Evolutionary conservation across 192 early-diverging fungal genomes (phyloP), one percentile per base, ranked within the genome.

Genomic region (Kickxella alabastrina): DNA sequence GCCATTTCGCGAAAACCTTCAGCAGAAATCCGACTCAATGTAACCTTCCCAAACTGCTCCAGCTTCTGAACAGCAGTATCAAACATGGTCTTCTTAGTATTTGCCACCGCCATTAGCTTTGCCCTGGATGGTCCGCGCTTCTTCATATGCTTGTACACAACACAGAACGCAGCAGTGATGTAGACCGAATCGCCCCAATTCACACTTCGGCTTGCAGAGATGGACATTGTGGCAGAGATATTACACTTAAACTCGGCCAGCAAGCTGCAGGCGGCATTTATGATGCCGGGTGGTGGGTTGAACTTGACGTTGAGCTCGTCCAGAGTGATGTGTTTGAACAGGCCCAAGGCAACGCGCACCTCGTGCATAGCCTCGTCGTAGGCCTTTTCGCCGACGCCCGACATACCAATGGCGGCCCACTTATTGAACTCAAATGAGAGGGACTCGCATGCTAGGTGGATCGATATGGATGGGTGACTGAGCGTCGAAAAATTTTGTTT

Each of bases 261-360:
- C 31, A 64, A 32, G 29, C 17, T 26, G 43, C 72, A 60, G 23
- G 65, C 24, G 13, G 38, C 59, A 10, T 63, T 57, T 29, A 75
- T 49, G 8, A 70, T 39, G 1, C 55, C 62, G 3, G 40, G 53
- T 4, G 67, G 67, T 7, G 66, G 67, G 0, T 62, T 61, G 17
- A 70, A 56, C 62, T 65, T 54, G 4, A 77, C 74, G 22, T 68
- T 59, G 6, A 77, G 51, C 34, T 77, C 67, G 23, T 77, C 66
- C 14, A 77, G 26, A 2, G 65, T 77, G 15, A 70, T 43, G 43
- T 66, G 49, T 41, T 65, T 65, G 54, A 52, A 57, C 15, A 77
- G 58, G 0, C 67, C 62, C 18, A 77, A 59, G 9, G 57, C 52
- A 8, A 52, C 44, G 10, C 74, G 74, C 7, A 51, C 58, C 22